Base-by-base conservation (phyloP, 805 yeast genomes). In the Yarrowia hollandica region DNA sequence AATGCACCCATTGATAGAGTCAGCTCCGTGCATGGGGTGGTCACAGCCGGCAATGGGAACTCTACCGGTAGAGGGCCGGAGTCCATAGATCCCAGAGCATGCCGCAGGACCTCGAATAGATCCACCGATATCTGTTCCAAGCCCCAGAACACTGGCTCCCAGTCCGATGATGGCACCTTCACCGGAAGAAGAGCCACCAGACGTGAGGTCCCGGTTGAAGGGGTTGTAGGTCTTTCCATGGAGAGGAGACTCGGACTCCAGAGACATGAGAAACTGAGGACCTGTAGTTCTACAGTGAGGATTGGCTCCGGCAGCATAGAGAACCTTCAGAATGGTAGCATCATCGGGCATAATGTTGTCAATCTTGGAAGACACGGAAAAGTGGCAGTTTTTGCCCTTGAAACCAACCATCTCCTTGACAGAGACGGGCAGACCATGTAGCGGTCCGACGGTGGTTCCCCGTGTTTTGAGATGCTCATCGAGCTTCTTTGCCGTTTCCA, bases 341-440 rank as follows among this genome's bases (percentile, higher is more conserved):
- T 63, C 63, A 12, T 61, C 60, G 5, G 56, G 41, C 39, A 48
- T 31, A 12, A 48, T 33, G 22, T 31, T 48, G 6, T 48, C 56
- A 15, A 48, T 48, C 41, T 48, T 31, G 9, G 56, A 16, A 12
- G 56, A 48, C 7, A 34, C 41, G 16, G 31, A 22, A 12, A 48
- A 48, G 56, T 48, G 56, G 23, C 56, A 48, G 41, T 31, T 34
- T 16, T 48, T 35, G 15, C 61, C 63, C 21, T 41, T 46, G 35
- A 61, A 19, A 19, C 46, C 57, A n/a, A 54, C 31, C 41, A 42
- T 62, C 39, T 62, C 64, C 26, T 62, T 62, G 33, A 84, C 69
- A 0, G 85, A 81, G 18, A 82, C 72, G 2, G 88, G 88, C 35
- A 83, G 71, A 2, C 89, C 89, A 63, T 84, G 87, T 52, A 84